Evolutionary conservation across 768 basidiomycete genomes (phyloP).

Genomic region (Russula dissimulans): DNA sequence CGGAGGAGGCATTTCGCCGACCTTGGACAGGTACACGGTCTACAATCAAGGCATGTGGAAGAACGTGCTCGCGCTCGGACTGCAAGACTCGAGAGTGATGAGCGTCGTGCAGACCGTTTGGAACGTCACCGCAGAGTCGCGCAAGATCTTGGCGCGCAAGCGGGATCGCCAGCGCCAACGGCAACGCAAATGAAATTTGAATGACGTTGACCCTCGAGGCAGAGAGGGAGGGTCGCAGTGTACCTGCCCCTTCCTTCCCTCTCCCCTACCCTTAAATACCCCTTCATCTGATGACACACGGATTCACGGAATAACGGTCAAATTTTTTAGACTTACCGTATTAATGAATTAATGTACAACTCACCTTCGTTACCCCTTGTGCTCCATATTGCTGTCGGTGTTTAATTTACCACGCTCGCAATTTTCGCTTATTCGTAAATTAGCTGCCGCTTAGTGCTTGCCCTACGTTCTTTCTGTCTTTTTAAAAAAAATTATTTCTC

Average conservation of each 20-base stretch:
- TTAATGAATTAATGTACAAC: neutral
- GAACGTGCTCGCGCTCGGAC: slow-evolving; percentile 48
- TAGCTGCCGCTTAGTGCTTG: neutral
- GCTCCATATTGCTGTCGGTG: neutral
- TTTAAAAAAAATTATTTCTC: too few species aligned
- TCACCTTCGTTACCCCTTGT: too few species aligned
- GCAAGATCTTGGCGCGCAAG: slow-evolving; percentile 24
- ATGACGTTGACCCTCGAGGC: neutral
- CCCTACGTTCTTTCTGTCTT: neutral
- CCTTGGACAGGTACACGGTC: slow-evolving; percentile 28
- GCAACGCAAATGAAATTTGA: neutral
- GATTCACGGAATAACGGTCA: neutral
- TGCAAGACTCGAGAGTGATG: slow-evolving; percentile 36
- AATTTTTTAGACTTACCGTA: neutral
- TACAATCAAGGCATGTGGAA: slow-evolving; percentile 59
- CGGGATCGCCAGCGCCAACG: neutral
- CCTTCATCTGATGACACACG: neutral
- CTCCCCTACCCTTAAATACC: neutral
- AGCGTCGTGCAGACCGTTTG: slow-evolving; percentile 52
- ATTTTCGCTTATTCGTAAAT: neutral
- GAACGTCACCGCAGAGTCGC: slow-evolving; percentile 68
- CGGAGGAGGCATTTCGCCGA: neutral
- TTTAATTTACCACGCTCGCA: neutral
- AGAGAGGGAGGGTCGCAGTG: neutral
- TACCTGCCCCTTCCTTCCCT: neutral